A percentile compares a stretch with the other conserved stretches of the same genome.
Conservation (phyloP, 768 basidiomycete species). For the Calocybe cyanea region DNA sequence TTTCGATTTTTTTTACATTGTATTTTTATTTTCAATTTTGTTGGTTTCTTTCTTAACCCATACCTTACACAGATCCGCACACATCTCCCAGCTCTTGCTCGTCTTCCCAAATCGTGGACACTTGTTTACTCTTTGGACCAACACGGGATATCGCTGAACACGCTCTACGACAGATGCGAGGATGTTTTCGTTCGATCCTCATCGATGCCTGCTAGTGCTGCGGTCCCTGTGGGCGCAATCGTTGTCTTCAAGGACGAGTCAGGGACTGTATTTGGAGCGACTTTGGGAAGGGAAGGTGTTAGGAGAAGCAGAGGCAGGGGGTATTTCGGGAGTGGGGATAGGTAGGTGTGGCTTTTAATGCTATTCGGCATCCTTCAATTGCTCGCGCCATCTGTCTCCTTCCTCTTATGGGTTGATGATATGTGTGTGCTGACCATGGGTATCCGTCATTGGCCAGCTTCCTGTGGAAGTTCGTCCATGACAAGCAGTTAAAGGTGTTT, state of each 20-base stretch:
- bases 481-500: constrained; percentile 51
- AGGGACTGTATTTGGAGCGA: constrained; percentile 77
- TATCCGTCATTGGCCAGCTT: constrained; percentile 52
- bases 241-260: constrained; percentile 60
- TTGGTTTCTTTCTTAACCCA: too few relatives aligned
- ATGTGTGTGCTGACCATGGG: too few relatives aligned
- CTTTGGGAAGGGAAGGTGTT: constrained; percentile 77
- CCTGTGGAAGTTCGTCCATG: constrained; percentile 62
- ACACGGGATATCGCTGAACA: constrained; percentile 89
- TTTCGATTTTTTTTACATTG: too few relatives aligned
- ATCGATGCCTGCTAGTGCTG: too few relatives aligned
- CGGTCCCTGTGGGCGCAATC: constrained; percentile 35
- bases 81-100: constrained; percentile 68
- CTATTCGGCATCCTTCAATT: too few relatives aligned
- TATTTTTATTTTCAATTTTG: too few relatives aligned
- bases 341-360: constrained; percentile 41
- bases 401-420: neutral
- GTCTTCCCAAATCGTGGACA: constrained; percentile 69
- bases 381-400: too few relatives aligned
- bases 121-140: constrained; percentile 91
- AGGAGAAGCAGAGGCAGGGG: constrained; percentile 51
- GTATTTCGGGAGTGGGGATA: constrained; percentile 90
- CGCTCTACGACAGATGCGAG: constrained; percentile 72
- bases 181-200: constrained; percentile 21
- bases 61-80: constrained; percentile 52